Conservation (phyloP, 306 rosid species). For the Gastrolobium villosum region DNA sequence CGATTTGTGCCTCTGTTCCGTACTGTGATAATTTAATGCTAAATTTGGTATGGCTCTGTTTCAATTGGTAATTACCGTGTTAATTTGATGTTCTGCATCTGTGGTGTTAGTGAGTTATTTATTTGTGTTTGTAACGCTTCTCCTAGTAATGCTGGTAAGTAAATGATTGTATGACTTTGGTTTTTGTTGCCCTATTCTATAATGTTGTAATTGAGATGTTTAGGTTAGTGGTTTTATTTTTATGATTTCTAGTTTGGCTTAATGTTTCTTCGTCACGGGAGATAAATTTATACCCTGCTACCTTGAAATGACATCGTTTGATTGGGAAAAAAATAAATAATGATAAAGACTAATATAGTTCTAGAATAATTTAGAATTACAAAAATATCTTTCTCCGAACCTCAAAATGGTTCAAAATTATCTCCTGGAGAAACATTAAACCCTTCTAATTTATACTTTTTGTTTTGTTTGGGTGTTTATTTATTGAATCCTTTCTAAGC, state of each 20-base stretch:
- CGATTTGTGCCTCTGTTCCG: neutral
- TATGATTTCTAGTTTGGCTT: no score
- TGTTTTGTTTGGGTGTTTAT: constrained; percentile 2
- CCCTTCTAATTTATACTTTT: neutral
- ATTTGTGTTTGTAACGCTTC: neutral
- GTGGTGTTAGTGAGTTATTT: neutral
- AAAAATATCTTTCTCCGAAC: no score
- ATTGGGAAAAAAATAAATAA: no score
- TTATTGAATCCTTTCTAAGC: neutral
- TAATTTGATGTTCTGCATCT: neutral
- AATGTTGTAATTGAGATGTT: neutral
- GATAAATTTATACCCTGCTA: no score
- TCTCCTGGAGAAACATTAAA: no score
- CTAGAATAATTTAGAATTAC: no score
- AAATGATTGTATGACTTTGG: neutral
- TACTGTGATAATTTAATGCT: neutral
- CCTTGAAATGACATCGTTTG: no score
- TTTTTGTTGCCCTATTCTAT: neutral
- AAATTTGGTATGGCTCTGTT: neutral
- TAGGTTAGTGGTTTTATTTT: neutral
- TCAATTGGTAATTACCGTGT: neutral
- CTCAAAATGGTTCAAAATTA: no score
- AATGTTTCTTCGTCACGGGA: no score
- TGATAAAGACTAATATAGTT: no score
- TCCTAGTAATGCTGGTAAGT: neutral